These are phyloP conservation scores for Kwoniella mangroviensis DNA, from an alignment of 768 basidiomycete genomes.

Conservation along the genomic window DNA sequence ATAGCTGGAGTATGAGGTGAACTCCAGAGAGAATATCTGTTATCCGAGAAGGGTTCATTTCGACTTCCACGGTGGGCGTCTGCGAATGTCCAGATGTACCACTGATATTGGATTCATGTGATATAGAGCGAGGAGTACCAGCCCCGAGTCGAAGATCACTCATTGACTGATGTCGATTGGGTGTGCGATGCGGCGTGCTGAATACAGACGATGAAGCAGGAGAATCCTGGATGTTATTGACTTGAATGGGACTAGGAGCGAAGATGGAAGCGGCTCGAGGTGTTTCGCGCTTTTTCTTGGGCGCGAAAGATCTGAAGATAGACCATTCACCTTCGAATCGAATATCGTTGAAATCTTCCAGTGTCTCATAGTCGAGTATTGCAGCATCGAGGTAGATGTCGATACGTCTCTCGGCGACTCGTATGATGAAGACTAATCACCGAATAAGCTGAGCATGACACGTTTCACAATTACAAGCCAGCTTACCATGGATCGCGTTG, in stretches of 20 bases:
- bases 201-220: constrained; percentile 22
- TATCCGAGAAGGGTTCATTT: constrained; percentile 59
- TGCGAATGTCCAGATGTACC: neutral
- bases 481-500: constrained; percentile 91
- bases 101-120: constrained; percentile 23
- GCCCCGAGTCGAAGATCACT: constrained; percentile 25
- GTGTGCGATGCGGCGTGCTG: constrained; percentile 34
- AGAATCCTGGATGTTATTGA: constrained; percentile 1
- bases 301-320: constrained; percentile 59
- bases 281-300: constrained; percentile 50
- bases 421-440: constrained; percentile 84
- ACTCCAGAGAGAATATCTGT: constrained; percentile 82
- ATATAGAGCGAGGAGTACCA: constrained; percentile 18
- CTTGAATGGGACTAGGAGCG: constrained; percentile 15
- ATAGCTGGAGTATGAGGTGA: constrained; percentile 78
- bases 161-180: constrained; percentile 34
- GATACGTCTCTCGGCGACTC: constrained; percentile 84
- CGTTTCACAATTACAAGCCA: no score
- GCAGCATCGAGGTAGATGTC: constrained; percentile 82
- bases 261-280: constrained; percentile 36
- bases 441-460: constrained; percentile 20
- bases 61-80: neutral
- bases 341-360: constrained; percentile 74
- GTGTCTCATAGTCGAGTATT: constrained; percentile 78
- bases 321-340: constrained; percentile 96